phyloP scores from a whole-genome alignment of 768 basidiomycete species.

The Stropharia rugosoannulata region DNA sequence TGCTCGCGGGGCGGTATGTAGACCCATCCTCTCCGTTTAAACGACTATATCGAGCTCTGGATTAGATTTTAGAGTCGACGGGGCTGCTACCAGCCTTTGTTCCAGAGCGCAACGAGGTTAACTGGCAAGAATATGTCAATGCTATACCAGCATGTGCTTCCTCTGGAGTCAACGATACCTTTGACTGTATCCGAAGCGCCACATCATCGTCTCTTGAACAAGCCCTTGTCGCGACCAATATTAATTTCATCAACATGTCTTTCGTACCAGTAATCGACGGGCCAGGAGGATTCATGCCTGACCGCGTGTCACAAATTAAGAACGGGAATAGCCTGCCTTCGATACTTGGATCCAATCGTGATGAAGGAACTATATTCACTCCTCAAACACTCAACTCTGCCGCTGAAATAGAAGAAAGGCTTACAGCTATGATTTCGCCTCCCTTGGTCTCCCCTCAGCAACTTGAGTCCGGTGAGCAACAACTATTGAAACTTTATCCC shows the following conservation, averaged over 20 bases:
- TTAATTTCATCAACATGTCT: background rate
- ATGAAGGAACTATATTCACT: conserved; percentile 31
- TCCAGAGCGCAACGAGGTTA: conserved; percentile 23
- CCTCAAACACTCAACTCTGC: conserved; percentile 20
- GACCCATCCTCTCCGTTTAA: background rate
- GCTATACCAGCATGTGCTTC: conserved; percentile 27
- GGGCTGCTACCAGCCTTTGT: conserved; percentile 28
- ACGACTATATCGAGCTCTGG: background rate
- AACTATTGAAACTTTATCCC: conserved; percentile 35
- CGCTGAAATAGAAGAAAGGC: conserved; percentile 18
- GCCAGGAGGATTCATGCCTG: conserved; percentile 32
- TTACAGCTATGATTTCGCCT: conserved; percentile 21
- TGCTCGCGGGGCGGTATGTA: conserved; percentile 29
- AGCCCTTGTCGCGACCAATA: conserved; percentile 4
- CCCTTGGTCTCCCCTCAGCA: conserved; percentile 18
- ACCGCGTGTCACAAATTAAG: conserved; percentile 30
- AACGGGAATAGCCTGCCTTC: conserved; percentile 28
- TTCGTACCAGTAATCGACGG: conserved; percentile 38
- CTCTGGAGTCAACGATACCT: conserved; percentile 21
- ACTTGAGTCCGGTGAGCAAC: conserved; percentile 14
- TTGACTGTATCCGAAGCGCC: conserved; percentile 27
- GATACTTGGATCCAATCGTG: conserved; percentile 37
- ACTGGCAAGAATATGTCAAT: conserved; percentile 34
- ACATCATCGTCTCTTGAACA: background rate
- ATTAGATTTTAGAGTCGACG: conserved; percentile 35